A percentile compares a stretch with the other conserved stretches of the same genome.
Evolutionary conservation across 352 stramenopile species (phyloP).

Genomic region (Phytophthora rubi): DNA sequence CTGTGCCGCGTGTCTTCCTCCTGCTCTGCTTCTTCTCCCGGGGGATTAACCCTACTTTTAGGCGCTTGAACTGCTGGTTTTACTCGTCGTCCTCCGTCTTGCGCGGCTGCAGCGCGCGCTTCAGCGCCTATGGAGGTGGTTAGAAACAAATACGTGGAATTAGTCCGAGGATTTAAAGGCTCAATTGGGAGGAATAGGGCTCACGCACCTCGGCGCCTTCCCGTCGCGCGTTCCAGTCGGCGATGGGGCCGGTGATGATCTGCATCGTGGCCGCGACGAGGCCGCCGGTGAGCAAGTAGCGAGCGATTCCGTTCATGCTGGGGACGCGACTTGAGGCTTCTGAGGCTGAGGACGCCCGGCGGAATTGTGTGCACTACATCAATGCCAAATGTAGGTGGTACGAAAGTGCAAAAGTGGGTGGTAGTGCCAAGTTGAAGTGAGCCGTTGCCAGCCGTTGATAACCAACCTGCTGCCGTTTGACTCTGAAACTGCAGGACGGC

Average conservation of each 20-base stretch:
- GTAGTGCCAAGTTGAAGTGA: neutral
- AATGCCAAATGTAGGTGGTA: neutral
- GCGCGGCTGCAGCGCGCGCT: constrained; percentile 63
- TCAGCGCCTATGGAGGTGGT: constrained; percentile 53
- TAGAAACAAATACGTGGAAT: neutral
- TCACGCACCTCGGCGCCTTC: constrained; percentile 59
- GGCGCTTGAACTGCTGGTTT: neutral
- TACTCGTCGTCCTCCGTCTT: constrained; percentile 62
- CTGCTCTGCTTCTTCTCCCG: constrained; percentile 6
- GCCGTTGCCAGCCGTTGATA: neutral
- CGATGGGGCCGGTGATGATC: constrained; percentile 65
- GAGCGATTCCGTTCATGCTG: constrained; percentile 76
- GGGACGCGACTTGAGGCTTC: constrained; percentile 11
- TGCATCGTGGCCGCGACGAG: constrained; percentile 75
- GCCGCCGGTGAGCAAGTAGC: constrained; percentile 74
- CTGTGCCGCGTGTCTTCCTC: neutral
- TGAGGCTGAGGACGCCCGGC: constrained; percentile 23
- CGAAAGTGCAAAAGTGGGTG: neutral
- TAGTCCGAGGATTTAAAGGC: neutral
- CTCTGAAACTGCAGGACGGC: neutral
- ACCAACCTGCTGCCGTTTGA: constrained; percentile 2
- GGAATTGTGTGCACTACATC: constrained; percentile 8
- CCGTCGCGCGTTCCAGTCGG: constrained; percentile 81
- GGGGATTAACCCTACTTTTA: neutral
- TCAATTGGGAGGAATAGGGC: neutral